phyloP scores from a whole-genome alignment of 2,329 filamentous ascomycete genomes.

The Thelonectria rubi region DNA sequence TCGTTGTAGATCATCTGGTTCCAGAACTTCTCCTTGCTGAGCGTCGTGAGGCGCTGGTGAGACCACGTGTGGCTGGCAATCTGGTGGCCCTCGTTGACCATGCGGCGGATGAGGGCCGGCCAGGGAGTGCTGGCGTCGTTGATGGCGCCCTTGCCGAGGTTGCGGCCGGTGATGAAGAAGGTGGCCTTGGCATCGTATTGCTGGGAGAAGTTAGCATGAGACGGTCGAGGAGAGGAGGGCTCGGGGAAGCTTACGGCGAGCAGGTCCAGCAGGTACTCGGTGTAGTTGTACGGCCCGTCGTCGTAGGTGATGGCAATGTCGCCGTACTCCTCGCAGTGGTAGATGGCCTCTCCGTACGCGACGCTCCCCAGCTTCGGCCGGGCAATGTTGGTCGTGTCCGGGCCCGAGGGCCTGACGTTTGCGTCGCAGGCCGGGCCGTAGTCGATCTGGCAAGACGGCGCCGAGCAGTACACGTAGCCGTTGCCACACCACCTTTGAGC shows the following conservation, averaged over 20 bases:
- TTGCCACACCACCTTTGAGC: slow-evolving; percentile 62
- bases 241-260: slow-evolving; percentile 38
- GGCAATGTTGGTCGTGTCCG: slow-evolving; percentile 61
- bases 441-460: slow-evolving; percentile 68
- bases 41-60: slow-evolving; percentile 53
- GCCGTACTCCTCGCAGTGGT: slow-evolving; percentile 46
- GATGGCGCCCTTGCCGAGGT: slow-evolving; percentile 54
- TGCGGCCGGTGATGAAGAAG: slow-evolving; percentile 49
- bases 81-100: slow-evolving; percentile 65
- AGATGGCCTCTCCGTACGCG: slow-evolving; percentile 64
- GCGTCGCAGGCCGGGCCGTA: slow-evolving; percentile 70
- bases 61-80: slow-evolving; percentile 64
- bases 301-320: slow-evolving; percentile 57
- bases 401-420: slow-evolving; percentile 61
- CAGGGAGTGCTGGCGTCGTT: slow-evolving; percentile 50
- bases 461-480: slow-evolving; percentile 64
- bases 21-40: slow-evolving; percentile 46
- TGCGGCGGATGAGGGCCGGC: slow-evolving; percentile 52
- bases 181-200: slow-evolving; percentile 50
- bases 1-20: slow-evolving; percentile 56
- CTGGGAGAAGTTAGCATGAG: slow-evolving; percentile 31
- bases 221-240: not conserved
- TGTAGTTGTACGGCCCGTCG: slow-evolving; percentile 56
- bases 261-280: slow-evolving; percentile 52
- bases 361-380: slow-evolving; percentile 64